Evolutionary conservation across 2,329 filamentous ascomycete species (phyloP), one percentile per base, ranked within the genome.

Genomic region (Lithohypha guttulata): DNA sequence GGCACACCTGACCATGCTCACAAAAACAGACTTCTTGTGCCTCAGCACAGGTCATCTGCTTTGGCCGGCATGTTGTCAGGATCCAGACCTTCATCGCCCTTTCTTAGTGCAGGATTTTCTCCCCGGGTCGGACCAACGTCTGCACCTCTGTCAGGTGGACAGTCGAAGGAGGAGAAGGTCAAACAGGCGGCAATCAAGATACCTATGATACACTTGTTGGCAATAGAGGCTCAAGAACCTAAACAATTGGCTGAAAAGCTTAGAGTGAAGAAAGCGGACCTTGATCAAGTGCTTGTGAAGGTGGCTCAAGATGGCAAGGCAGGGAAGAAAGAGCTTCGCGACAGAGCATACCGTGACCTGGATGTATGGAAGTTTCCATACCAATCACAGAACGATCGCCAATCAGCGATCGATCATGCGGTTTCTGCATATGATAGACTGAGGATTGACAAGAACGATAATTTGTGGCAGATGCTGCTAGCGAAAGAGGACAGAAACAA

Each of bases 281-380:
- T 69, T 38, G 54, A 60, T 20, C 53, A 59, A 25, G 53, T 74
- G 25, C 57, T 70, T 44, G 62, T 53, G 43, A 77, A 75, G 55
- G 66, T 74, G 49, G 72, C 66, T 10, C 61, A 64, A 41, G 63
- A 68, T 47, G 66, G 65, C 34, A 58, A 65, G 41, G 44, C 42
- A 9, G 48, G 49, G 6, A 68, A 69, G 45, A 74, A 67, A 57
- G 59, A 69, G 49, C 60, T 80, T 45, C 67, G 60, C 22, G 74
- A 78, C 55, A 73, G 72, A 51, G 59, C 62, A 11, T 79, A 70
- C 54, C 73, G 72, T 50, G 75, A 79, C 37, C 59, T 80, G 45
- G 73, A 78, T 51, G 66, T 76, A 7, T 79, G 68, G 65, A 69
- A 65, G 6, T 79, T 79, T 51, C 65, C 64, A 9, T 80, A 78